Evolutionary conservation across 108 stramenopile species (phyloP).

Genomic region (Hondaea fermentalgiana): DNA sequence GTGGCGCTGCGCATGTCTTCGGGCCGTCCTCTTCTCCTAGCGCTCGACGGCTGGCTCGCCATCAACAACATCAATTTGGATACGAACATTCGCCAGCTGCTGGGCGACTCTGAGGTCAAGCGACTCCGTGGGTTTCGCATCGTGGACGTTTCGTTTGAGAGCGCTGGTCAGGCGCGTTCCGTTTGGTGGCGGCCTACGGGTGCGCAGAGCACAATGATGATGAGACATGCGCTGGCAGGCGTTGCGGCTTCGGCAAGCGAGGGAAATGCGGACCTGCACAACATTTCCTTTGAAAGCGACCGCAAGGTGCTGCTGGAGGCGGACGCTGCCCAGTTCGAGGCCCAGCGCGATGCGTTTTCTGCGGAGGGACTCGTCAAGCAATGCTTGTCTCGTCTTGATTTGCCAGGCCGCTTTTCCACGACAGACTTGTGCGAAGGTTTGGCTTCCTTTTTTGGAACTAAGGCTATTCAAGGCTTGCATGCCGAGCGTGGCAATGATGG

Average conservation of each 20-base stretch:
- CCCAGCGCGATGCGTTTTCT: background rate
- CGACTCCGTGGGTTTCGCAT: background rate
- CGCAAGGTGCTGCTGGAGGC: background rate
- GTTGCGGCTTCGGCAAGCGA: background rate
- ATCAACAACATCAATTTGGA: background rate
- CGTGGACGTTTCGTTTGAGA: background rate
- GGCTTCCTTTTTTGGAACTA: background rate
- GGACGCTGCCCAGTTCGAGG: background rate
- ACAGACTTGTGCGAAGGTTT: background rate
- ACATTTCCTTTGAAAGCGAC: background rate
- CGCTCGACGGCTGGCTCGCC: background rate
- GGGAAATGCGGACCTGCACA: background rate
- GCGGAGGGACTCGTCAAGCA: background rate
- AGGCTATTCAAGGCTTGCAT: background rate
- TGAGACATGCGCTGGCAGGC: background rate
- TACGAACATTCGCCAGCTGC: background rate
- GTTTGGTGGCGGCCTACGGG: background rate
- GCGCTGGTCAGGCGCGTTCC: background rate
- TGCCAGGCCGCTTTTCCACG: background rate
- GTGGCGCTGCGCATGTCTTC: background rate
- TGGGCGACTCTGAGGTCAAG: background rate
- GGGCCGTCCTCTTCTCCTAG: background rate
- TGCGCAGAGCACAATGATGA: background rate
- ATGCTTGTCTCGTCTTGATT: background rate
- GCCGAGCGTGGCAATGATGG: background rate